phyloP scores from a whole-genome alignment of 768 basidiomycete genomes.

The Hebeloma cylindrosporum region DNA sequence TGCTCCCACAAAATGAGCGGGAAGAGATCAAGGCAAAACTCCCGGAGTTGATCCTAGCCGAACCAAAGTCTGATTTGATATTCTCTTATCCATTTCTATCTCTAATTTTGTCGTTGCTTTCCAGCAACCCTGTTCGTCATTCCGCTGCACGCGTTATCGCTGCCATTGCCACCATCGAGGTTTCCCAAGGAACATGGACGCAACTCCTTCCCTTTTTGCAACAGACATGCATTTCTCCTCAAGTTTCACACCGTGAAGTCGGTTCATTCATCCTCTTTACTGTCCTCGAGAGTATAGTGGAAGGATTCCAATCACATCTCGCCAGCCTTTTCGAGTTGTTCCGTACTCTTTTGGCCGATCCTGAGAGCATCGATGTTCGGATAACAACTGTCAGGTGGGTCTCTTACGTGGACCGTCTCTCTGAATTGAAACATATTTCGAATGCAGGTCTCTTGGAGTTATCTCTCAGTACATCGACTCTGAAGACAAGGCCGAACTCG shows the following conservation, averaged over 20 bases:
- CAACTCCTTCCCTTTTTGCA: conserved; percentile 87
- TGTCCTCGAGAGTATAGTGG: conserved; percentile 88
- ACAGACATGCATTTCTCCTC: conserved; percentile 66
- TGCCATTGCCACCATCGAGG: conserved; percentile 87
- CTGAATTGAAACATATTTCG: conserved; percentile 1
- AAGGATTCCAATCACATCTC: conserved; percentile 80
- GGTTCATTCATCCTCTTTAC: conserved; percentile 88
- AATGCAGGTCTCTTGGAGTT: conserved; percentile 75
- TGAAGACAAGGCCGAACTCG: conserved; percentile 86
- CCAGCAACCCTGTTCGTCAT: conserved; percentile 87
- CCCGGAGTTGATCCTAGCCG: conserved; percentile 73
- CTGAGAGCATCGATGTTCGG: conserved; percentile 86
- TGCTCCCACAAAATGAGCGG: conserved; percentile 64
- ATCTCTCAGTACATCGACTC: conserved; percentile 90
- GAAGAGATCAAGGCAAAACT: conserved; percentile 83
- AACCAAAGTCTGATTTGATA: conserved; percentile 61
- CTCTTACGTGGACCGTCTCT: conserved; percentile 5
- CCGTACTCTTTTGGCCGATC: conserved; percentile 67
- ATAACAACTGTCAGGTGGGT: conserved; percentile 82
- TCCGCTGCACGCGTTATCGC: conserved; percentile 91
- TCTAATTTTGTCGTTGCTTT: conserved; percentile 20
- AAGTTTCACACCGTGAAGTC: conserved; percentile 83
- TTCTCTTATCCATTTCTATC: conserved; percentile 10
- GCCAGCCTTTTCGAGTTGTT: conserved; percentile 81
- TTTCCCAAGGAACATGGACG: conserved; percentile 78